Conservation (phyloP, 2,329 filamentous ascomycete genomes). For the Samsoniella hepiali region DNA sequence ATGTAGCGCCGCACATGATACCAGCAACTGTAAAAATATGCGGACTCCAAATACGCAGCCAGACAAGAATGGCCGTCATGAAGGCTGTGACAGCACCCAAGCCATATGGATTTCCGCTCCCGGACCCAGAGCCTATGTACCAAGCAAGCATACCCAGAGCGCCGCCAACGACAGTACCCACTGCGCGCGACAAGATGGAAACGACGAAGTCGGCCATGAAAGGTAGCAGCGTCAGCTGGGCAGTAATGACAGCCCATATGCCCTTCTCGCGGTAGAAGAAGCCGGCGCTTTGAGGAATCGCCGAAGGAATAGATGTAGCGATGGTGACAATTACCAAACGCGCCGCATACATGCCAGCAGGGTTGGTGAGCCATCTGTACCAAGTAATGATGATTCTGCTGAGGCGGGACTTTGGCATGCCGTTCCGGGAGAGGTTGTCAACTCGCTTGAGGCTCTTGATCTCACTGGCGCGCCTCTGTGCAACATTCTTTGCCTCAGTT, state of each 20-base stretch:
- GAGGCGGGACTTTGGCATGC: constrained; percentile 13
- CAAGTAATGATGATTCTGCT: constrained; percentile 26
- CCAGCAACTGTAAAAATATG: constrained; percentile 27
- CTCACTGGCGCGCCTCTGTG: neutral
- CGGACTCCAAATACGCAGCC: constrained; percentile 35
- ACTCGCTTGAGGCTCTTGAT: neutral
- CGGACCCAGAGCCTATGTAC: constrained; percentile 50
- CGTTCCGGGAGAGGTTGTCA: neutral
- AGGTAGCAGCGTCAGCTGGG: constrained; percentile 43
- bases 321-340: constrained; percentile 47
- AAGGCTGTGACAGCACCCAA: constrained; percentile 44
- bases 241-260: constrained; percentile 51
- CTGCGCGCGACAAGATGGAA: constrained; percentile 38
- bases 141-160: constrained; percentile 45
- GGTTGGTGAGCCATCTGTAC: constrained; percentile 41
- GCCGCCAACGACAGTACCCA: constrained; percentile 46
- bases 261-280: constrained; percentile 52
- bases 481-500: neutral
- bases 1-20: constrained; percentile 37
- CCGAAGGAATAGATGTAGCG: constrained; percentile 39
- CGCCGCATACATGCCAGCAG: constrained; percentile 44
- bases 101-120: constrained; percentile 48
- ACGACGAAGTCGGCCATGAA: constrained; percentile 51
- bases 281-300: constrained; percentile 40
- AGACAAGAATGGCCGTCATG: constrained; percentile 33